Base-by-base conservation (phyloP, 2,329 filamentous ascomycete genomes). In the Hypoxylon sp. region DNA sequence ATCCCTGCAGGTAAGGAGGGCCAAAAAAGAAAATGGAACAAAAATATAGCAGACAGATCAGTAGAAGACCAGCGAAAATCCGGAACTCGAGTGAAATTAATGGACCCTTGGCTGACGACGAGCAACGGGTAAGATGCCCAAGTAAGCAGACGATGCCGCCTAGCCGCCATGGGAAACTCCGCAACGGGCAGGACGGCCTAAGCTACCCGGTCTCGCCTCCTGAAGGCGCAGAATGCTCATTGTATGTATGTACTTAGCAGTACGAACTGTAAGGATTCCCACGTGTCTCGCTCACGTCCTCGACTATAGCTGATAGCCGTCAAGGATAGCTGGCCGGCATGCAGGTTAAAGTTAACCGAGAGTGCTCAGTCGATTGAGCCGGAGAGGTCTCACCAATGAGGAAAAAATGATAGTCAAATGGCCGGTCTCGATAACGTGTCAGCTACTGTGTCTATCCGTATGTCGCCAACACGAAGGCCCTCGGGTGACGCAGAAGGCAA, bases 41-140 rank as follows among this genome's bases (percentile, higher is more conserved):
- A n/a, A n/a, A n/a, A n/a, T n/a, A n/a, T n/a, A n/a, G n/a, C n/a
- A n/a, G n/a, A n/a, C n/a, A n/a, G n/a, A n/a, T n/a, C n/a, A n/a
- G n/a, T n/a, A n/a, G n/a, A n/a, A 20, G 20, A 31, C 31, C 46
- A 46, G 38, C 40, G 54, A 54, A 55, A 52, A 56, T 43, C 57
- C 59, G 62, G 59, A 59, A 63, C 54, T 60, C 63, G 62, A 59
- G 63, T 63, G 58, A 60, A 54, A 64, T 64, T 62, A 54, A 60
- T 58, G 59, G 62, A 62, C 15, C 33, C 42, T 31, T 53, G 31
- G 52, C n/a, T n/a, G n/a, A n/a, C n/a, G n/a, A n/a, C n/a, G n/a
- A n/a, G n/a, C n/a, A n/a, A 52, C 52, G 55, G 55, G 38, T 59
- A 55, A 29, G 21, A 55, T 53, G 57, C 27, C 20, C 46, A 23